Evolutionary conservation across 768 basidiomycete genomes (phyloP).

Genomic region (Hygrophorus pudorinus): DNA sequence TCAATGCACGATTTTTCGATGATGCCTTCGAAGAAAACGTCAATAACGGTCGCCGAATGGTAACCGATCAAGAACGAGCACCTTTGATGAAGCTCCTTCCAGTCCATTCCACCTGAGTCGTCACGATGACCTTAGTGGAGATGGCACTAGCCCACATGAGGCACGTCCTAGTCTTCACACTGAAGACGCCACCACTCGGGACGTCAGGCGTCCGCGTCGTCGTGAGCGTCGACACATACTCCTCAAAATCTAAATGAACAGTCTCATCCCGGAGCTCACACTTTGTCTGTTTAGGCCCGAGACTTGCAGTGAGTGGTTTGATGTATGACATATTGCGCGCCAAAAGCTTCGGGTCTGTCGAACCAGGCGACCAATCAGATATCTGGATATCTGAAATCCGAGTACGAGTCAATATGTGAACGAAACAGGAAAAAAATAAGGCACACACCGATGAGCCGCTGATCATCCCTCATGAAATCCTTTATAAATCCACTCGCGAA

Average conservation of each 20-base stretch:
- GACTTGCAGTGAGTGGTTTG: constrained; percentile 77
- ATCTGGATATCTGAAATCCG: constrained; percentile 73
- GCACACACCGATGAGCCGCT: constrained; percentile 74
- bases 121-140: constrained; percentile 73
- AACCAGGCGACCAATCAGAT: constrained; percentile 81
- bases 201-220: constrained; percentile 93
- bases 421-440: background rate
- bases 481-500: constrained; percentile 95
- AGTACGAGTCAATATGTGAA: background rate
- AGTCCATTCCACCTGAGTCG: constrained; percentile 91
- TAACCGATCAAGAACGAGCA: constrained; percentile 16
- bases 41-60: background rate
- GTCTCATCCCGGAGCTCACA: constrained; percentile 91
- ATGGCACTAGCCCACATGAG: constrained; percentile 86
- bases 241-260: constrained; percentile 70
- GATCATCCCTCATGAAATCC: constrained; percentile 83
- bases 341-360: constrained; percentile 55
- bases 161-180: constrained; percentile 91
- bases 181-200: constrained; percentile 86
- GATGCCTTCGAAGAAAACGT: constrained; percentile 46
- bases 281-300: constrained; percentile 92
- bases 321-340: constrained; percentile 92
- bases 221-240: constrained; percentile 74
- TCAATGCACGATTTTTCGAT: constrained; percentile 89
- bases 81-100: constrained; percentile 96